Conservation (phyloP, 1,284 basidiomycete species). For the Hypsizygus ulmarius region DNA sequence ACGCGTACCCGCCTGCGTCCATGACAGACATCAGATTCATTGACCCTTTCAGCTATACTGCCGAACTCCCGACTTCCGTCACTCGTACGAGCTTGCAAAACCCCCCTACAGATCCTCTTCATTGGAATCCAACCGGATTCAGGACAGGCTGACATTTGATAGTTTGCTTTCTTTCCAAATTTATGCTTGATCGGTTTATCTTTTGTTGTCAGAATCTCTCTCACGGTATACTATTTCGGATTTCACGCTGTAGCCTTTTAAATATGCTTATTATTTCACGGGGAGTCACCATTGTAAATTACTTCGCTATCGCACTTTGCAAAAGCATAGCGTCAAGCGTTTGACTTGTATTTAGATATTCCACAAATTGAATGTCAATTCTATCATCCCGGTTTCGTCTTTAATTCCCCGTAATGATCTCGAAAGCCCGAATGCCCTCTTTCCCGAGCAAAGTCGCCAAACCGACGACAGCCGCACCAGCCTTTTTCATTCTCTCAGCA, state of each 20-base stretch:
- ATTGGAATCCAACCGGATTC: slow-evolving; percentile 15
- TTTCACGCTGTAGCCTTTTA: slow-evolving; percentile 16
- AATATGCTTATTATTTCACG: slow-evolving; percentile 15
- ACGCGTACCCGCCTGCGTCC: slow-evolving; percentile 5
- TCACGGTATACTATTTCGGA: background rate
- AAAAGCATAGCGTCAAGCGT: background rate
- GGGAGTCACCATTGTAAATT: slow-evolving; percentile 3
- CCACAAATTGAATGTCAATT: no score
- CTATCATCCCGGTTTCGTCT: no score
- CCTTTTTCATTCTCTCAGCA: slow-evolving; percentile 60
- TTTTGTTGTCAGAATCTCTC: background rate
- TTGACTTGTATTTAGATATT: slow-evolving; percentile 4
- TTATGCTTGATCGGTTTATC: background rate
- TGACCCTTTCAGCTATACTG: slow-evolving; percentile 9
- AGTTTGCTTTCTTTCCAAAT: no score
- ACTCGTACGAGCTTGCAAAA: background rate
- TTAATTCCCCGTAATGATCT: slow-evolving; percentile 37
- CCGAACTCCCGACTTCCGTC: background rate
- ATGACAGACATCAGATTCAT: slow-evolving; percentile 6
- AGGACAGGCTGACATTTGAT: background rate
- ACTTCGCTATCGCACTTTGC: slow-evolving; percentile 7
- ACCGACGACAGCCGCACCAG: slow-evolving; percentile 69
- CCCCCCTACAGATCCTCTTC: slow-evolving; percentile 10
- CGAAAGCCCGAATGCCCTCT: slow-evolving; percentile 64
- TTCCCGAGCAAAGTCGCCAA: slow-evolving; percentile 72